phyloP scores from a whole-genome alignment of 768 basidiomycete genomes.

The Lactarius sanguifluus region DNA sequence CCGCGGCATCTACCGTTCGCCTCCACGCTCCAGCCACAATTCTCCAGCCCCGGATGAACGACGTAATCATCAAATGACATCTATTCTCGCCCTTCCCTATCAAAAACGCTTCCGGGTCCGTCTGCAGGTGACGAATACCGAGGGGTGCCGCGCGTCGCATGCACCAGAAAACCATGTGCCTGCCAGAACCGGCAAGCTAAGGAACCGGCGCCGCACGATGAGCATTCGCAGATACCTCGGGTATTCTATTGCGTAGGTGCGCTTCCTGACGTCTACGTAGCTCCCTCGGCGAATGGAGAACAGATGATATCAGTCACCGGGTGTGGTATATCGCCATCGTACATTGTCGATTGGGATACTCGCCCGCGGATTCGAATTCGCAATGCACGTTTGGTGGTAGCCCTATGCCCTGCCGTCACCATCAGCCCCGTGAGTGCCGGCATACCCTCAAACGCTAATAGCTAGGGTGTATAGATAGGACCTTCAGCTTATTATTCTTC shows the following conservation, averaged over 20 bases:
- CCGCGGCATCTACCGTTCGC: slow-evolving; percentile 6
- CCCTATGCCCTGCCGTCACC: slow-evolving; percentile 19
- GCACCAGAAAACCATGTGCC: background rate
- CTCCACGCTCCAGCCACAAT: background rate
- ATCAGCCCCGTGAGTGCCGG: slow-evolving; percentile 10
- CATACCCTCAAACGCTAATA: slow-evolving; percentile 16
- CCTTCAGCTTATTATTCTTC: background rate
- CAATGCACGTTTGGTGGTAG: slow-evolving; percentile 12
- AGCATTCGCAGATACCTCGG: slow-evolving; percentile 15
- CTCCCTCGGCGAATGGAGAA: background rate
- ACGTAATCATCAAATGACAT: slow-evolving; percentile 16
- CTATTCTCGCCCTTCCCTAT: background rate
- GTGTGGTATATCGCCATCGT: slow-evolving; percentile 8
- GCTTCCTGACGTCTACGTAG: slow-evolving; percentile 8
- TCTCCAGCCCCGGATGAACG: slow-evolving; percentile 11
- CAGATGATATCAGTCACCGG: slow-evolving; percentile 7
- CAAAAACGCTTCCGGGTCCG: background rate
- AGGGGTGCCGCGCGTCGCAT: background rate
- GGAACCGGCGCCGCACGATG: background rate
- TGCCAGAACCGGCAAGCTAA: background rate
- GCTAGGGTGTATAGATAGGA: background rate
- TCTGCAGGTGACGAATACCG: slow-evolving; percentile 1
- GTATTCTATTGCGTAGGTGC: background rate
- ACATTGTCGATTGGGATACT: slow-evolving; percentile 3
- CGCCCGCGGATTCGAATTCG: slow-evolving; percentile 1